phyloP scores from a whole-genome alignment of 2,329 filamentous ascomycete species.

The Stachybotrys elegans region DNA sequence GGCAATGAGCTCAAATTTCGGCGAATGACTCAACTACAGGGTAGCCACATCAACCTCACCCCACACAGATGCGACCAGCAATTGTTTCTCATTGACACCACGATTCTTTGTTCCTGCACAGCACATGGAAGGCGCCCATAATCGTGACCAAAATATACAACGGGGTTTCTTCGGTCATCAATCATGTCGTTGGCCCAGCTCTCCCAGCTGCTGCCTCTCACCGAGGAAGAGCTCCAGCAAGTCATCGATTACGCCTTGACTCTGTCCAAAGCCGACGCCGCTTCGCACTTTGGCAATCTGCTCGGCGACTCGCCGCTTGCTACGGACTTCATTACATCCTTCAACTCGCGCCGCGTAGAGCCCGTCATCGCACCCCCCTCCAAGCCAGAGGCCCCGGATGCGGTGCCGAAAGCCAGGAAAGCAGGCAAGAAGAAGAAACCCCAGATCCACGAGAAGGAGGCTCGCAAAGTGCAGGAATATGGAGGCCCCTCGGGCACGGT shows the following conservation, averaged over 20 bases:
- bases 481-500: constrained; percentile 61
- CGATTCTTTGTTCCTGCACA: too few species aligned
- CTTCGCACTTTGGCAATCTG: constrained; percentile 80
- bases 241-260: constrained; percentile 76
- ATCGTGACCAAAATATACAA: too few species aligned
- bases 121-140: too few species aligned
- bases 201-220: constrained; percentile 74
- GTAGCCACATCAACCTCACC: too few species aligned
- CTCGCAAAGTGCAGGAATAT: constrained; percentile 55
- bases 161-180: too few species aligned
- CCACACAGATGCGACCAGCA: too few species aligned
- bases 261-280: constrained; percentile 71
- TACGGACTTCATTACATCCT: constrained; percentile 73
- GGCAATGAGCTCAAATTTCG: too few species aligned
- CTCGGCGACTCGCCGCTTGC: constrained; percentile 78
- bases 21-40: too few species aligned
- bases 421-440: constrained; percentile 53
- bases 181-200: constrained; percentile 62
- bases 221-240: constrained; percentile 78
- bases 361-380: constrained; percentile 22
- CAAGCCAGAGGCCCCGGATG: constrained; percentile 23
- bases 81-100: too few species aligned
- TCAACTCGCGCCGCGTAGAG: constrained; percentile 62
- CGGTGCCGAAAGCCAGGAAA: constrained; percentile 44
- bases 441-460: constrained; percentile 57